phyloP scores from a whole-genome alignment of 139 green algal genomes.

The Ettlia oleoabundans region DNA sequence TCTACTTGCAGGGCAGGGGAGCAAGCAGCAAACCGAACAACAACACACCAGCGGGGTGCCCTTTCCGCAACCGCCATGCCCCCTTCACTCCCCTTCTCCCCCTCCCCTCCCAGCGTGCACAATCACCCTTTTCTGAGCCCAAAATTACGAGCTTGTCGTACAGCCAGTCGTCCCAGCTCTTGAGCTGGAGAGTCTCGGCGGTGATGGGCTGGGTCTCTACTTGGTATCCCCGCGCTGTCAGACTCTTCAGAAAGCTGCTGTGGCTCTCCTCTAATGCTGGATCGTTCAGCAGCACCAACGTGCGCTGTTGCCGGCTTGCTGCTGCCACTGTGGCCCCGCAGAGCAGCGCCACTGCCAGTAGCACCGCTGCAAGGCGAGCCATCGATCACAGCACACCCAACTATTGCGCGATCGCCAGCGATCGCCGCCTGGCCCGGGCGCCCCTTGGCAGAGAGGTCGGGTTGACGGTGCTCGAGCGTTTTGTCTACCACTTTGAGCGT shows the following conservation, averaged over 20 bases:
- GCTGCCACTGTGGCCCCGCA: not conserved
- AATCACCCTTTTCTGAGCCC: slow-evolving; percentile 46
- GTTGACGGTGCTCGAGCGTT: no score
- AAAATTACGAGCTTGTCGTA: slow-evolving; percentile 89
- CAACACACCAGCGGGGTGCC: no score
- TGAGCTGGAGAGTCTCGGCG: slow-evolving; percentile 66
- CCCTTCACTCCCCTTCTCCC: no score
- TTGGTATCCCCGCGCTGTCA: slow-evolving; percentile 43
- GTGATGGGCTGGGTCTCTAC: slow-evolving; percentile 62
- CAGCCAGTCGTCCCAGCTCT: slow-evolving; percentile 78
- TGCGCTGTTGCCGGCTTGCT: not conserved
- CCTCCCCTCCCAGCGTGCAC: no score
- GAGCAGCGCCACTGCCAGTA: not conserved
- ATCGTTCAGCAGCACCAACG: slow-evolving; percentile 67
- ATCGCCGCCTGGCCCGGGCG: no score
- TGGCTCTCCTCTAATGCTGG: slow-evolving; percentile 46
- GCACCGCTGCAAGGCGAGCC: not conserved
- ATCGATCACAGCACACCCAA: not conserved
- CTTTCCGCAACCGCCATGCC: no score
- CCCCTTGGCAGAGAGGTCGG: no score
- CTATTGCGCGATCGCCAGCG: not conserved
- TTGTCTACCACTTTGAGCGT: no score
- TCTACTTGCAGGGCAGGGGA: not conserved
- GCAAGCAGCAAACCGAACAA: not conserved
- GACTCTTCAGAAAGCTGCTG: slow-evolving; percentile 57